phyloP scores from a whole-genome alignment of 768 basidiomycete genomes.

The Cubamyces sp. region DNA sequence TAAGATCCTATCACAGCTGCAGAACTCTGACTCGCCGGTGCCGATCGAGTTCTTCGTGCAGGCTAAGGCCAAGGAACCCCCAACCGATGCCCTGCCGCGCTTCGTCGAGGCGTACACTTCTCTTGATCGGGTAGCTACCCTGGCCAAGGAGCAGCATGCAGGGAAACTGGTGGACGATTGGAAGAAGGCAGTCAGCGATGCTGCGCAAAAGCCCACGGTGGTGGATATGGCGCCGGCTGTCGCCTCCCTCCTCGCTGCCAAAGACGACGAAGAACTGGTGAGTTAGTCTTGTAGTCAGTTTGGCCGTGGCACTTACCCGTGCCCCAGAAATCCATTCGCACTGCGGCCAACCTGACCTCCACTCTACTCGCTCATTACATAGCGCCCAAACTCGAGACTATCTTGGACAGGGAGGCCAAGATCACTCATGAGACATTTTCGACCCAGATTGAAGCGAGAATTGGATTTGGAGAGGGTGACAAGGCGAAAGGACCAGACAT shows the following conservation, averaged over 20 bases:
- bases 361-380: conserved; percentile 87
- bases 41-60: conserved; percentile 78
- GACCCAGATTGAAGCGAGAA: conserved; percentile 81
- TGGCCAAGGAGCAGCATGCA: conserved; percentile 80
- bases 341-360: conserved; percentile 77
- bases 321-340: conserved; percentile 74
- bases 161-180: conserved; percentile 91
- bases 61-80: conserved; percentile 78
- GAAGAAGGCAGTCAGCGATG: conserved; percentile 63
- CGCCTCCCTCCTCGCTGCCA: conserved; percentile 80
- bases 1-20: conserved; percentile 82
- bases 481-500: conserved; percentile 85
- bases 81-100: conserved; percentile 73
- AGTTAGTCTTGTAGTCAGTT: conserved; percentile 33
- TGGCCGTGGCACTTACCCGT: conserved; percentile 17
- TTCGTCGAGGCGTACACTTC: conserved; percentile 67
- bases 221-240: conserved; percentile 80
- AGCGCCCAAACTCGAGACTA: conserved; percentile 83
- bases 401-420: conserved; percentile 90
- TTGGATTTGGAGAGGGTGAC: conserved; percentile 83
- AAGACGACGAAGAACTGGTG: conserved; percentile 92
- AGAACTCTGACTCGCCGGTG: conserved; percentile 56
- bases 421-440: conserved; percentile 88
- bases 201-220: conserved; percentile 66
- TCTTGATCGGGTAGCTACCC: conserved; percentile 67